Evolutionary conservation across 306 rosid species (phyloP).

Genomic region (Vachellia pachyceras): DNA sequence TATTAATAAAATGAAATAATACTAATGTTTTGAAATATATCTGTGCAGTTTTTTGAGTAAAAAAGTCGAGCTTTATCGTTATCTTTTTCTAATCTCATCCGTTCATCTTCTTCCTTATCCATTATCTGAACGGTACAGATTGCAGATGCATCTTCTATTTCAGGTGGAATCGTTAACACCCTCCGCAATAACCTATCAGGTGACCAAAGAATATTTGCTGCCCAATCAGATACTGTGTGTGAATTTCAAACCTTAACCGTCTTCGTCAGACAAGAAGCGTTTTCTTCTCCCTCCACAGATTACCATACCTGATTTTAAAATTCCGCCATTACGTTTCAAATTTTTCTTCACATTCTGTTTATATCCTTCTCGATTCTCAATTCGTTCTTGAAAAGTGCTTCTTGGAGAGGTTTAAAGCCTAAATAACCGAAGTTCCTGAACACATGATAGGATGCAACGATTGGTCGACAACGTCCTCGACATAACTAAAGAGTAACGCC

Average conservation of each 20-base stretch:
- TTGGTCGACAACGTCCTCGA: constrained; percentile 73
- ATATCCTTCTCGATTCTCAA: constrained; percentile 19
- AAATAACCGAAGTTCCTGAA: constrained; percentile 26
- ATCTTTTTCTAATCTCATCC: constrained; percentile 18
- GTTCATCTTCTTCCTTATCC: not conserved
- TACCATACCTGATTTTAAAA: constrained; percentile 23
- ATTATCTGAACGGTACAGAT: constrained; percentile 1
- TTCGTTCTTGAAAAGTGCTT: not conserved
- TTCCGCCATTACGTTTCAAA: constrained; percentile 27
- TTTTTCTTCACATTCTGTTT: constrained; percentile 23
- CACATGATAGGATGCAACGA: constrained; percentile 54
- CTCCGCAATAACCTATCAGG: not conserved
- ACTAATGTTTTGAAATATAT: no score
- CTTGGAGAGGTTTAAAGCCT: constrained; percentile 1
- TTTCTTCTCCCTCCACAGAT: not conserved
- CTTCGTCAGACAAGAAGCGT: constrained; percentile 30
- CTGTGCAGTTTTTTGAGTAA: no score
- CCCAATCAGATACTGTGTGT: constrained; percentile 40
- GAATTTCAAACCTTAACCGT: constrained; percentile 29
- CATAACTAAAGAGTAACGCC: constrained; percentile 78
- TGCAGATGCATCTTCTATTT: not conserved
- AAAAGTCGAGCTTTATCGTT: not conserved
- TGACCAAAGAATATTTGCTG: no score
- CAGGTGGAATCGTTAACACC: constrained; percentile 14
- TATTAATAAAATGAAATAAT: no score